phyloP scores from a whole-genome alignment of 192 early-diverging fungal genomes.

The Podila epicladia region DNA sequence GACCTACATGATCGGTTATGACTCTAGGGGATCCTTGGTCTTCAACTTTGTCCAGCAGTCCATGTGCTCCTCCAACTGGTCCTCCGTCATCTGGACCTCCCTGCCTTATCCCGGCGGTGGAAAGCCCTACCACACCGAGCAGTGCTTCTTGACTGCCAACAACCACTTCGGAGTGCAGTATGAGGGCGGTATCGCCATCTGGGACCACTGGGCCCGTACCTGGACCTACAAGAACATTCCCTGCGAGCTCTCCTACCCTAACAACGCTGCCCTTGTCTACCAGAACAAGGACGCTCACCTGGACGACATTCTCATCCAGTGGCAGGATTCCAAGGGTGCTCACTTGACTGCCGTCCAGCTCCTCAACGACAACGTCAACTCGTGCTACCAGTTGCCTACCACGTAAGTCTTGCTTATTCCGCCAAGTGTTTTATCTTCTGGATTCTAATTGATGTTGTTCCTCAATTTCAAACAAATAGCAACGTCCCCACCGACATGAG shows the following conservation, averaged over 20 bases:
- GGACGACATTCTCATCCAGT: slow-evolving; percentile 40
- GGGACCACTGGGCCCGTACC: slow-evolving; percentile 50
- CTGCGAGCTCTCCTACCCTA: slow-evolving; percentile 35
- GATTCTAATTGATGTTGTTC: too few relatives aligned
- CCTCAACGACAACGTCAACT: slow-evolving; percentile 32
- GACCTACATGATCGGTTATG: slow-evolving; percentile 52
- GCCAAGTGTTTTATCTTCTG: too few relatives aligned
- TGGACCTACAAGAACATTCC: slow-evolving; percentile 35
- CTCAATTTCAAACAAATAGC: slow-evolving; percentile 1
- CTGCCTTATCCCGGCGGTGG: slow-evolving; percentile 44
- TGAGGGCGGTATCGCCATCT: slow-evolving; percentile 44
- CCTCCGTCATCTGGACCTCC: slow-evolving; percentile 28
- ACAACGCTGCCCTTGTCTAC: slow-evolving; percentile 37
- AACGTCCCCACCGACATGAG: slow-evolving; percentile 36
- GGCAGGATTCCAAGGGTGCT: slow-evolving; percentile 31
- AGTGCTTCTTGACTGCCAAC: slow-evolving; percentile 43
- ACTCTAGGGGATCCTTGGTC: slow-evolving; percentile 27
- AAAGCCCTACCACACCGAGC: slow-evolving; percentile 45
- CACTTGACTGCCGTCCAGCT: slow-evolving; percentile 48
- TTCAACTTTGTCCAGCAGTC: slow-evolving; percentile 46
- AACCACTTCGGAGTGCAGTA: slow-evolving; percentile 44
- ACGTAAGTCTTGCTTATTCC: slow-evolving; percentile 18
- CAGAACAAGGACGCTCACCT: slow-evolving; percentile 15
- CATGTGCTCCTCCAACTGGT: slow-evolving; percentile 41
- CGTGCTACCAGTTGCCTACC: slow-evolving; percentile 27